Percentiles rank a stretch among this genome's conserved stretches.
These are phyloP conservation scores for Pulicaria dysenterica DNA, from an alignment of 129 eudicot genomes.

Conservation along the genomic window DNA sequence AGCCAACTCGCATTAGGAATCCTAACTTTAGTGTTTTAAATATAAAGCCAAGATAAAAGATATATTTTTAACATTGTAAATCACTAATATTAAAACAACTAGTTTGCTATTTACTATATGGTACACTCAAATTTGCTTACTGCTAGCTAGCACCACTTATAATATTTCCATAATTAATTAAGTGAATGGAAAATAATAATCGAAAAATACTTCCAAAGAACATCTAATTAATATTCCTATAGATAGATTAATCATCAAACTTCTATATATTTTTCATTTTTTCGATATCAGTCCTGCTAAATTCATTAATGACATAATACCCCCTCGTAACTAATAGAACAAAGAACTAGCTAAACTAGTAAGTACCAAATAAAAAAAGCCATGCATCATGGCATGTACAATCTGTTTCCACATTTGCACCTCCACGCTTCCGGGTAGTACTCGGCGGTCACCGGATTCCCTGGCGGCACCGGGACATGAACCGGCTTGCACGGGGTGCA, in stretches of 20 bases:
- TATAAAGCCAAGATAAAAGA: no score
- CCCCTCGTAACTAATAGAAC: conserved; percentile 30
- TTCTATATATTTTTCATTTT: conserved; percentile 29
- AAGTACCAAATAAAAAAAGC: conserved; percentile 25
- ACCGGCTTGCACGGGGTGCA: conserved; percentile 86
- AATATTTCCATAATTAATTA: neutral
- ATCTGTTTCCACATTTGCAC: conserved; percentile 81
- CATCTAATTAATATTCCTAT: conserved; percentile 10
- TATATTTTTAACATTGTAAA: no score
- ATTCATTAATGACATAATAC: conserved; percentile 31
- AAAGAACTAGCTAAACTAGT: conserved; percentile 10
- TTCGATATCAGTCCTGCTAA: conserved; percentile 24
- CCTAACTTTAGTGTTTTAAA: no score
- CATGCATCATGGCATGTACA: conserved; percentile 71
- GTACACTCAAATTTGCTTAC: no score
- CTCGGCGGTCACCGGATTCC: conserved; percentile 67
- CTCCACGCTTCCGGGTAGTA: conserved; percentile 97
- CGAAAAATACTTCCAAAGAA: neutral
- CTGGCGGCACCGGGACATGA: conserved; percentile 83
- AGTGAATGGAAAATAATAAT: neutral
- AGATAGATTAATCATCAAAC: conserved; percentile 8
- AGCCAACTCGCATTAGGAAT: no score
- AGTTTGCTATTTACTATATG: no score
- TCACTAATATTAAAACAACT: no score
- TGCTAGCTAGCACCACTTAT: no score